These are phyloP conservation scores for Scedosporium aurantiacum DNA, from an alignment of 2,329 filamentous ascomycete species.

Conservation along the genomic window DNA sequence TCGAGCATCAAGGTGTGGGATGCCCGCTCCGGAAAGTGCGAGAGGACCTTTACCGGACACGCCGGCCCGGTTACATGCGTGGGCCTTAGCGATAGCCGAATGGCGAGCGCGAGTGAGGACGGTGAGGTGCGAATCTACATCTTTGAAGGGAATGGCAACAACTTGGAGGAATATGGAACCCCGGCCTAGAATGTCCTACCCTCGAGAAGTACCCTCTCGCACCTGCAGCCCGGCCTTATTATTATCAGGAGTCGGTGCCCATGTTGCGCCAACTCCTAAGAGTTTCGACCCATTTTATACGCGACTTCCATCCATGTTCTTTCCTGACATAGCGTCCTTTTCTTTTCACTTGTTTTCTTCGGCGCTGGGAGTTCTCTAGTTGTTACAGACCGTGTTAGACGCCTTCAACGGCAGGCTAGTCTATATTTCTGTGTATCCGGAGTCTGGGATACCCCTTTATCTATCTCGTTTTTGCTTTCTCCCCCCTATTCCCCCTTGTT, in stretches of 20 bases:
- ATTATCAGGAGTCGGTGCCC: background rate
- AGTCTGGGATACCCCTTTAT: too few species aligned
- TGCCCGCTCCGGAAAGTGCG: constrained; percentile 78
- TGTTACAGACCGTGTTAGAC: too few species aligned
- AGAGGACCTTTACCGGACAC: constrained; percentile 85
- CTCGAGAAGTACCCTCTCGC: background rate
- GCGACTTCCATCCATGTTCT: too few species aligned
- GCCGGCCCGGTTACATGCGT: constrained; percentile 87
- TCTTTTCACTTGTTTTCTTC: too few species aligned
- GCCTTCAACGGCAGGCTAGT: too few species aligned
- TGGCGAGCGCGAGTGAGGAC: constrained; percentile 90
- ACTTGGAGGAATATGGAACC: constrained; percentile 37
- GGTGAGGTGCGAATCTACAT: constrained; percentile 80
- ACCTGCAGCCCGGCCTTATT: too few species aligned
- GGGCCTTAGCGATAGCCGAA: constrained; percentile 75
- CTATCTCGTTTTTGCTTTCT: too few species aligned
- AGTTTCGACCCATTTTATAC: background rate
- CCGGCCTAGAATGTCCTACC: constrained; percentile 26
- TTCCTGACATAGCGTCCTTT: too few species aligned
- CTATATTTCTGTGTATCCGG: too few species aligned
- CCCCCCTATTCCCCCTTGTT: too few species aligned
- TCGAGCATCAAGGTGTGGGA: constrained; percentile 94
- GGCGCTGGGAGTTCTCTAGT: too few species aligned
- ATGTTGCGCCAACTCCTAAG: background rate
- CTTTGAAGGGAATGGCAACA: constrained; percentile 44